Conservation (phyloP, 1,139 yeast genomes). For the Oligophagozyma castellii region DNA sequence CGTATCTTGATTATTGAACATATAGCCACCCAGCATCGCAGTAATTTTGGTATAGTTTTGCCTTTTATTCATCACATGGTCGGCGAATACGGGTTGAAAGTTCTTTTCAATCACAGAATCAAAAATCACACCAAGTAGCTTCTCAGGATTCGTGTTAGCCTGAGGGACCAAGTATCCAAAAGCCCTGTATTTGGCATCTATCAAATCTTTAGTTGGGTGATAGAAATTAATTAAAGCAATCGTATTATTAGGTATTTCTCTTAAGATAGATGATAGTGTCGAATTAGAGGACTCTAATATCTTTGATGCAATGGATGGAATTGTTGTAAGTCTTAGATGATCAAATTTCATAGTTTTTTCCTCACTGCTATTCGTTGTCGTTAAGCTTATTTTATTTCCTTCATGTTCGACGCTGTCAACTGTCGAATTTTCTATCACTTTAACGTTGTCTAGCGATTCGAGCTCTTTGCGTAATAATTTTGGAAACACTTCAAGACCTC, state of each 20-base stretch:
- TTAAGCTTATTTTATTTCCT: conserved; percentile 8
- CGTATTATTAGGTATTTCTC: conserved; percentile 34
- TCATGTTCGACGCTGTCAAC: conserved; percentile 3
- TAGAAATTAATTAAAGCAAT: conserved; percentile 51
- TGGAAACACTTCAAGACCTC: conserved; percentile 45
- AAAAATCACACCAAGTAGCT: conserved; percentile 73
- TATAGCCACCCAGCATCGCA: conserved; percentile 83
- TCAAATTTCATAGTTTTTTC: conserved; percentile 25
- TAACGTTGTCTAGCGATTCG: conserved; percentile 28
- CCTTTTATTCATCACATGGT: conserved; percentile 7
- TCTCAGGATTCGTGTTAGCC: conserved; percentile 37
- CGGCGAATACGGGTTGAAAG: conserved; percentile 23
- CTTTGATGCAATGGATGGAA: conserved; percentile 26
- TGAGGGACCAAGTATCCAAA: conserved; percentile 85
- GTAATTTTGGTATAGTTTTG: conserved; percentile 54
- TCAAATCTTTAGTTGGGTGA: conserved; percentile 31
- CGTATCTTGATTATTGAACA: conserved; percentile 26
- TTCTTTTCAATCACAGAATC: conserved; percentile 68
- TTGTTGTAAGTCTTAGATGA: conserved; percentile 47
- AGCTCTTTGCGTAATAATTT: conserved; percentile 29
- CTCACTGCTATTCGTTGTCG: conserved; percentile 6
- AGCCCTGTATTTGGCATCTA: conserved; percentile 33
- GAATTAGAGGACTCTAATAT: conserved; percentile 9
- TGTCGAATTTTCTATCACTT: conserved; percentile 16
- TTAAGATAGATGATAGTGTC: conserved; percentile 17